These are phyloP conservation scores for Solanum microdontum DNA, from an alignment of 257 asterid species.

Conservation along the genomic window DNA sequence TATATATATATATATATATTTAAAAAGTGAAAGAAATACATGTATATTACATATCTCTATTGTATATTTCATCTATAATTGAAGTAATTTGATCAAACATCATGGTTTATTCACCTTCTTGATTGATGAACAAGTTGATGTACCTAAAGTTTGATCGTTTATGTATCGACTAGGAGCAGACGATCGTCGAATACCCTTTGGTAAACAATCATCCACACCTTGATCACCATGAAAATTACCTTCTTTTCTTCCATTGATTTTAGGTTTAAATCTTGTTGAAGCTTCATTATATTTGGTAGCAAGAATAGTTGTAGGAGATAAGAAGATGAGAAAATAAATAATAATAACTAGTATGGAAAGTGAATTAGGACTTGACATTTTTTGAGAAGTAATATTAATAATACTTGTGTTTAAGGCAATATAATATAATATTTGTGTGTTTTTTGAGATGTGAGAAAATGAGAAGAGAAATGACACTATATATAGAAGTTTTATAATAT, in stretches of 20 bases:
- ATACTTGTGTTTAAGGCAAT: neutral
- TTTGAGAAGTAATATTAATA: neutral
- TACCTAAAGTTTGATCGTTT: conserved; percentile 33
- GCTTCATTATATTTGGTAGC: neutral
- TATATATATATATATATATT: no score
- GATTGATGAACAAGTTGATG: conserved; percentile 17
- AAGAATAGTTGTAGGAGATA: neutral
- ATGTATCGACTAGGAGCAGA: conserved; percentile 69
- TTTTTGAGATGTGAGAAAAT: neutral
- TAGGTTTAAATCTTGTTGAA: conserved; percentile 18
- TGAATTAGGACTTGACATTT: neutral
- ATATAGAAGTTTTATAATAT: conserved; percentile 16
- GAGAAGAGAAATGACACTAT: neutral
- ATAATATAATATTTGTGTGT: no score
- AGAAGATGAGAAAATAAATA: neutral
- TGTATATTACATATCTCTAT: neutral
- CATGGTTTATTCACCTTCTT: conserved; percentile 24
- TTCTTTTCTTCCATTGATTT: neutral
- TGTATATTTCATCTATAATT: neutral
- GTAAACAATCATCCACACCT: conserved; percentile 45
- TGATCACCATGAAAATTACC: conserved; percentile 6
- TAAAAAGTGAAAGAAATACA: neutral
- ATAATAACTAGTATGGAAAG: neutral
- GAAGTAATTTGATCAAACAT: neutral
- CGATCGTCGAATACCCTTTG: conserved; percentile 39